phyloP scores from a whole-genome alignment of 495 filamentous ascomycete genomes.

The Aspergillus nidulans region DNA sequence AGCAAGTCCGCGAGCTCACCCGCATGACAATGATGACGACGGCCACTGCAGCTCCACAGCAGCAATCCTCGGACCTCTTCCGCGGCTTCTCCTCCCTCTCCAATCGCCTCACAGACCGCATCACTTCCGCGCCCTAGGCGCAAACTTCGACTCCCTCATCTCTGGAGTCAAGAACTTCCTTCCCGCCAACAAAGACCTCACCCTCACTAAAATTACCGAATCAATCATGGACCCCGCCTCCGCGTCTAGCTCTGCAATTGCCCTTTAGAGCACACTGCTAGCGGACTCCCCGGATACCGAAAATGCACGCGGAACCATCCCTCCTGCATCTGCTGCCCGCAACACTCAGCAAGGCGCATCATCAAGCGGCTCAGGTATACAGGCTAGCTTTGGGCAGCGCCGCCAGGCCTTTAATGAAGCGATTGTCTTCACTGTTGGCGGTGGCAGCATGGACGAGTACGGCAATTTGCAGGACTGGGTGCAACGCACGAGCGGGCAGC shows the following conservation, averaged over 20 bases:
- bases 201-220: slow-evolving; percentile 95
- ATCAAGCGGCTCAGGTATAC: slow-evolving; percentile 56
- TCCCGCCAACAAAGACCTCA: slow-evolving; percentile 90
- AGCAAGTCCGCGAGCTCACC: slow-evolving; percentile 88
- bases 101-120: slow-evolving; percentile 83
- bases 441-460: slow-evolving; percentile 98
- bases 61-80: slow-evolving; percentile 72
- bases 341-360: slow-evolving; percentile 45
- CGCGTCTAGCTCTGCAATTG: slow-evolving; percentile 85
- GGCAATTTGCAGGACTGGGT: slow-evolving; percentile 98
- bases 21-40: slow-evolving; percentile 99
- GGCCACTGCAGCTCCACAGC: slow-evolving; percentile 68
- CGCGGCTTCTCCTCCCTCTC: slow-evolving; percentile 85
- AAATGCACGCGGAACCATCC: slow-evolving; percentile 93
- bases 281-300: no score
- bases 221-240: slow-evolving; percentile 95
- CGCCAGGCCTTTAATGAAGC: slow-evolving; percentile 93
- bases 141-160: slow-evolving; percentile 92
- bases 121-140: slow-evolving; percentile 82
- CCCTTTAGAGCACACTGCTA: no score
- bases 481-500: slow-evolving; percentile 59
- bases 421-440: slow-evolving; percentile 94
- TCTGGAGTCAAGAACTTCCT: slow-evolving; percentile 99
- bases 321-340: slow-evolving; percentile 56
- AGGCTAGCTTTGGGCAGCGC: slow-evolving; percentile 87